Evolutionary conservation across 2,329 filamentous ascomycete species (phyloP).

Genomic region (Talaromyces sp.): DNA sequence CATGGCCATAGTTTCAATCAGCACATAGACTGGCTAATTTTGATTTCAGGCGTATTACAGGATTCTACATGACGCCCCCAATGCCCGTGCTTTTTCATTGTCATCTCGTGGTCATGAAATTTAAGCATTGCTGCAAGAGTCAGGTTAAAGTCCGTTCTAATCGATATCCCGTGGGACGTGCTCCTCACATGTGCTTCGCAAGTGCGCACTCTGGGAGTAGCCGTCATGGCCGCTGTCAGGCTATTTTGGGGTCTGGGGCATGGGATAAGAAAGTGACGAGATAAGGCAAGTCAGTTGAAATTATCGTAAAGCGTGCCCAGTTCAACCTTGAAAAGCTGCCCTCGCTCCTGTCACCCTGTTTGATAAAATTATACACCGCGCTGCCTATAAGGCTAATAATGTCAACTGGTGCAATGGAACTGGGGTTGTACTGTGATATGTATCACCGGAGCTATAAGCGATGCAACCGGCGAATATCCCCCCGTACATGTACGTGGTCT

Average conservation of each 20-base stretch:
- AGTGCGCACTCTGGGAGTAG: neutral
- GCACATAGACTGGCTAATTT: neutral
- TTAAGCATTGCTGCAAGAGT: neutral
- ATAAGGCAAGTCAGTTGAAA: no score
- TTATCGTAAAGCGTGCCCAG: no score
- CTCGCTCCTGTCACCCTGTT: neutral
- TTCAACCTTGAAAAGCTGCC: neutral
- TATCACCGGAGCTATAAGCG: neutral
- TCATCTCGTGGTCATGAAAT: neutral
- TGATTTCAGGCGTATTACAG: neutral
- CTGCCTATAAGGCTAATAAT: neutral
- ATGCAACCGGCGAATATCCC: neutral
- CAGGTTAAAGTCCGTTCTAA: neutral
- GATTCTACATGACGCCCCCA: neutral
- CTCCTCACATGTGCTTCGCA: neutral
- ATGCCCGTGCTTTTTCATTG: neutral
- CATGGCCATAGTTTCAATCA: neutral
- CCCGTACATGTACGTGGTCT: neutral
- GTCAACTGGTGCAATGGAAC: neutral
- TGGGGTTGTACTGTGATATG: neutral
- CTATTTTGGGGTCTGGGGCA: neutral
- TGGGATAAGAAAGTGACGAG: neutral
- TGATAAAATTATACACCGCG: neutral
- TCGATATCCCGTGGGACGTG: neutral
- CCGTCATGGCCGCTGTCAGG: neutral